Evolutionary conservation across 305 asterid genomes (phyloP).

Genomic region (Solanum hybrid): DNA sequence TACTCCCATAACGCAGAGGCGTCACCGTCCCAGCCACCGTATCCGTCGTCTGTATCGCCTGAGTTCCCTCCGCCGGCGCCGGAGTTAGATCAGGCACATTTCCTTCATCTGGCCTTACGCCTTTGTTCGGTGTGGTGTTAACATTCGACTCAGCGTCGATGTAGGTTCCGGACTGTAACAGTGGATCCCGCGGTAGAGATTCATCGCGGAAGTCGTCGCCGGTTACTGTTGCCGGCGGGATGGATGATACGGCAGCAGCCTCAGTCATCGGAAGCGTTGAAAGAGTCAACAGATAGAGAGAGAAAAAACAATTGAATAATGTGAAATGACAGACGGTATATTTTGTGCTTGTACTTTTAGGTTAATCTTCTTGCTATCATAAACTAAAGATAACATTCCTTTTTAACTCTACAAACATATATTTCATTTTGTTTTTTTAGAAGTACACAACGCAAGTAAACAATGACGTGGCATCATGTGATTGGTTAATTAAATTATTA

Average conservation of each 20-base stretch:
- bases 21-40: constrained; percentile 6
- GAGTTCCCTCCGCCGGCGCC: constrained; percentile 31
- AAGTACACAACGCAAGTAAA: background rate
- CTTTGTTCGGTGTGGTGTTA: background rate
- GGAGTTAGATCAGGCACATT: constrained; percentile 15
- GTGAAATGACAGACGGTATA: background rate
- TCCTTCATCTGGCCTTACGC: background rate
- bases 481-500: background rate
- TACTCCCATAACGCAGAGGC: constrained; percentile 24
- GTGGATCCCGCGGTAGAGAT: constrained; percentile 37
- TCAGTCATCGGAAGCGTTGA: constrained; percentile 11
- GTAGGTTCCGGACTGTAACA: constrained; percentile 42
- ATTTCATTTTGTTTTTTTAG: background rate
- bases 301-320: background rate
- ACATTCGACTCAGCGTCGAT: constrained; percentile 21
- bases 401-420: background rate
- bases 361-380: background rate
- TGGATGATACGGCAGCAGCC: background rate
- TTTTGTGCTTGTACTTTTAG: background rate
- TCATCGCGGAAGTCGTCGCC: constrained; percentile 2
- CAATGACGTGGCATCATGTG: background rate
- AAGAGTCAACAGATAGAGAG: background rate
- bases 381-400: background rate
- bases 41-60: constrained; percentile 9
- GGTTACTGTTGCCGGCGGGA: background rate